Conservation (phyloP, 2,329 filamentous ascomycete species). For the Sclerotinia trifoliorum region DNA sequence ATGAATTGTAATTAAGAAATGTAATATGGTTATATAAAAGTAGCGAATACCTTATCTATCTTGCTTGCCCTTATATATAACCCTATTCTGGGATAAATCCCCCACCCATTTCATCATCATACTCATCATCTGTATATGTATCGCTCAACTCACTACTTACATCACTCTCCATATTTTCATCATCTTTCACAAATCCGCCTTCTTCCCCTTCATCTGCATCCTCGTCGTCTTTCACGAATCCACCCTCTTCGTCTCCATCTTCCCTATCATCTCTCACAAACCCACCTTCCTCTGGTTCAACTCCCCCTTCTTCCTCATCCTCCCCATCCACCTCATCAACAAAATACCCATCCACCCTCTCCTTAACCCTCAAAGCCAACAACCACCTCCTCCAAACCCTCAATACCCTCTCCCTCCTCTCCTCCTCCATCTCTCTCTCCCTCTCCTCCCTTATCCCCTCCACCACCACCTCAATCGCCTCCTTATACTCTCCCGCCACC, state of each 20-base stretch:
- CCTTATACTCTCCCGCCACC: constrained; percentile 67
- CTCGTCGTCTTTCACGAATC: constrained; percentile 27
- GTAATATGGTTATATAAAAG: neutral
- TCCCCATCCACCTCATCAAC: constrained; percentile 30
- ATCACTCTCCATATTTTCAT: constrained; percentile 44
- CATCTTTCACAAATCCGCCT: constrained; percentile 27
- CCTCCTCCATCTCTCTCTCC: constrained; percentile 62
- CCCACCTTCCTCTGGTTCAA: constrained; percentile 44
- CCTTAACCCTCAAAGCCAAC: constrained; percentile 60
- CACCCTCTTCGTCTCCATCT: constrained; percentile 42
- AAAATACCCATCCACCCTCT: constrained; percentile 37
- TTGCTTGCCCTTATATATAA: neutral
- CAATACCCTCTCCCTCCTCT: constrained; percentile 59
- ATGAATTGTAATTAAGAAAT: neutral
- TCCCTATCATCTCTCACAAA: constrained; percentile 49
- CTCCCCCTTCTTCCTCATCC: constrained; percentile 51
- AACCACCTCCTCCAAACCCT: constrained; percentile 74
- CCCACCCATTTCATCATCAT: constrained; percentile 46
- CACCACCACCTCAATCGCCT: constrained; percentile 70
- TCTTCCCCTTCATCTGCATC: neutral
- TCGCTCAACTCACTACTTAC: constrained; percentile 34
- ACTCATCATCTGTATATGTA: constrained; percentile 28
- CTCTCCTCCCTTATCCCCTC: constrained; percentile 65
- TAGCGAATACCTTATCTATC: neutral
- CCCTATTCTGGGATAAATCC: constrained; percentile 45